Evolutionary conservation across 345 rosid species (phyloP).

Genomic region (Eutrema japonicum): DNA sequence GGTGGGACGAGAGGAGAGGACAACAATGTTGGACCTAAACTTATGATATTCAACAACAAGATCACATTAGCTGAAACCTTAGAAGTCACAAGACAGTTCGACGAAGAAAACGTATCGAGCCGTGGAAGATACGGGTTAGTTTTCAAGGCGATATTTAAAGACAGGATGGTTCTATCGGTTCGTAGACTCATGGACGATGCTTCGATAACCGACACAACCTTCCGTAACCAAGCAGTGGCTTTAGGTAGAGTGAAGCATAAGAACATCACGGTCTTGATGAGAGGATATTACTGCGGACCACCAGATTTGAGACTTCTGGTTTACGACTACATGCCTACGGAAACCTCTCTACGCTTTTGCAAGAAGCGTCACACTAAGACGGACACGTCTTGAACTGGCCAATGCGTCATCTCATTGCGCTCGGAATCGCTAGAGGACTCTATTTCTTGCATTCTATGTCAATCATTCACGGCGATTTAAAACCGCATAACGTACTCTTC

Average conservation of each 20-base stretch:
- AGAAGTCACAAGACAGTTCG: slow-evolving; percentile 67
- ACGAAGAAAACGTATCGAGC: slow-evolving; percentile 65
- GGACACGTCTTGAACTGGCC: slow-evolving; percentile 75
- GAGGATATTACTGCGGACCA: slow-evolving; percentile 67
- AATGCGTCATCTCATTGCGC: slow-evolving; percentile 70
- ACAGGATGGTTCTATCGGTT: slow-evolving; percentile 64
- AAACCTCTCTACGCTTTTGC: slow-evolving; percentile 64
- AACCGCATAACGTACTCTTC: slow-evolving; percentile 62
- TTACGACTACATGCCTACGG: slow-evolving; percentile 74
- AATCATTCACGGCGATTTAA: slow-evolving; percentile 60
- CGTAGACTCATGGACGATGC: slow-evolving; percentile 60
- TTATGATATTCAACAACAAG: slow-evolving; percentile 76
- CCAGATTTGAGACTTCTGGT: slow-evolving; percentile 59
- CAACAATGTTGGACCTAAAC: slow-evolving; percentile 72
- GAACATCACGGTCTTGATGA: slow-evolving; percentile 52
- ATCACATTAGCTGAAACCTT: slow-evolving; percentile 63
- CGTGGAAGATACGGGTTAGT: slow-evolving; percentile 60
- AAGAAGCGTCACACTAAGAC: slow-evolving; percentile 71
- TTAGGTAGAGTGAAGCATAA: slow-evolving; percentile 64
- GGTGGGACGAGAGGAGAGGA: slow-evolving; percentile 64
- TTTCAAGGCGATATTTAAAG: slow-evolving; percentile 62
- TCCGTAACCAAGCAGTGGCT: slow-evolving; percentile 60
- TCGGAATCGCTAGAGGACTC: slow-evolving; percentile 67
- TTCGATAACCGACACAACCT: slow-evolving; percentile 51
- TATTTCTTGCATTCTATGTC: slow-evolving; percentile 58